Conservation (phyloP, 805 yeast species). For the Candida oleophila region DNA sequence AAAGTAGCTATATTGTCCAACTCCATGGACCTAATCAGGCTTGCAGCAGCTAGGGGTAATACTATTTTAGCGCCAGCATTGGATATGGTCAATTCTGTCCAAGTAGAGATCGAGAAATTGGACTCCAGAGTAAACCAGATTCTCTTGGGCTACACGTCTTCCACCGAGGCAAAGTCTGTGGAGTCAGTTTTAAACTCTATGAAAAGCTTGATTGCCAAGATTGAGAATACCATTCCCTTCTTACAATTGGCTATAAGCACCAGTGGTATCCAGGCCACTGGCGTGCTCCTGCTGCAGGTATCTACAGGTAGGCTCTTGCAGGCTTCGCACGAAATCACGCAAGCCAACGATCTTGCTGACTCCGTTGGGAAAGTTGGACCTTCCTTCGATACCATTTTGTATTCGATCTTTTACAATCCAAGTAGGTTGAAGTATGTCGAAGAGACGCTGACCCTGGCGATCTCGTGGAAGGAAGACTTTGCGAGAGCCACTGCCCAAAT, state of each 20-base stretch:
- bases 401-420: conserved; percentile 62
- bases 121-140: conserved; percentile 47
- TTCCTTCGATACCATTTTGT: conserved; percentile 52
- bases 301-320: conserved; percentile 69
- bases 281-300: conserved; percentile 48
- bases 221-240: conserved; percentile 69
- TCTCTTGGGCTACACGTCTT: conserved; percentile 25
- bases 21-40: conserved; percentile 65
- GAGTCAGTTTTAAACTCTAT: conserved; percentile 50
- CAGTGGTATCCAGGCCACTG: conserved; percentile 60
- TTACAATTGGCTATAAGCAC: conserved; percentile 65
- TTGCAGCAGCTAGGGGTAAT: conserved; percentile 62
- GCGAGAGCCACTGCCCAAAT: conserved; percentile 54
- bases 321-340: conserved; percentile 50
- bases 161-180: conserved; percentile 37
- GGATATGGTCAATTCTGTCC: conserved; percentile 53
- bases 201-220: conserved; percentile 45
- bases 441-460: conserved; percentile 23
- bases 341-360: conserved; percentile 21
- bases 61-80: conserved; percentile 56
- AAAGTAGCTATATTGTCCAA: conserved; percentile 61
- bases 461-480: conserved; percentile 74
- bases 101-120: conserved; percentile 56
- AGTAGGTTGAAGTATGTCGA: conserved; percentile 35
- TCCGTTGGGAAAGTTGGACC: conserved; percentile 51